Conservation (phyloP, 1,139 yeast genomes). For the Saccharomyces hybrid region DNA sequence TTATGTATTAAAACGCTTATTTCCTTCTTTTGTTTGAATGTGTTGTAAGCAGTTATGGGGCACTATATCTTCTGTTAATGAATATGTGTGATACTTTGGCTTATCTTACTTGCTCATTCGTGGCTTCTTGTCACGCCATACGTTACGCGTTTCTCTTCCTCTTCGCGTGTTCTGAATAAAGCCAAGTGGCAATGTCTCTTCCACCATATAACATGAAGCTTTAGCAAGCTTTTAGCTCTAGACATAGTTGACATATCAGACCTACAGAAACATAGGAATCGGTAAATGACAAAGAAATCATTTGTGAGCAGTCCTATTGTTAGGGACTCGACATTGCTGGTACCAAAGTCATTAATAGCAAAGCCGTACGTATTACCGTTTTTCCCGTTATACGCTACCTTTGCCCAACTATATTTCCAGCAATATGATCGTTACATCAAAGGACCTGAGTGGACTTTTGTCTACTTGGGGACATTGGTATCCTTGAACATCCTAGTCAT, state of each 20-base stretch:
- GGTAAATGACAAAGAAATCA: conserved; percentile 20
- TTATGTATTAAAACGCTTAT: background rate
- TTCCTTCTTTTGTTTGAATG: background rate
- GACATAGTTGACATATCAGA: background rate
- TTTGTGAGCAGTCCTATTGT: conserved; percentile 35
- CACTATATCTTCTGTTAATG: background rate
- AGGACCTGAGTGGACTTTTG: conserved; percentile 79
- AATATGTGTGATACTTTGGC: background rate
- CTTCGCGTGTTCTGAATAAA: background rate
- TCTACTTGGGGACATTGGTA: conserved; percentile 64
- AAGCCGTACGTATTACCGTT: conserved; percentile 88
- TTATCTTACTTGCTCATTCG: background rate
- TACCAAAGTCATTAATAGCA: conserved; percentile 49
- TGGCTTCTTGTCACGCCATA: background rate
- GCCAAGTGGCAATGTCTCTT: background rate
- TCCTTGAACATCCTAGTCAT: conserved; percentile 69
- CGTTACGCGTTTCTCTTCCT: background rate
- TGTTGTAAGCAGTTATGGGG: background rate
- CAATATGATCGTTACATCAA: conserved; percentile 76
- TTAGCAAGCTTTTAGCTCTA: background rate
- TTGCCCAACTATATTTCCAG: conserved; percentile 53
- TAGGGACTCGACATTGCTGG: conserved; percentile 48
- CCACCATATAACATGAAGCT: background rate
- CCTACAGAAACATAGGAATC: background rate
- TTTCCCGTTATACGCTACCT: conserved; percentile 66